Evolutionary conservation across 148 eudicot genomes (phyloP).

Genomic region (Amaranthus palmeri): DNA sequence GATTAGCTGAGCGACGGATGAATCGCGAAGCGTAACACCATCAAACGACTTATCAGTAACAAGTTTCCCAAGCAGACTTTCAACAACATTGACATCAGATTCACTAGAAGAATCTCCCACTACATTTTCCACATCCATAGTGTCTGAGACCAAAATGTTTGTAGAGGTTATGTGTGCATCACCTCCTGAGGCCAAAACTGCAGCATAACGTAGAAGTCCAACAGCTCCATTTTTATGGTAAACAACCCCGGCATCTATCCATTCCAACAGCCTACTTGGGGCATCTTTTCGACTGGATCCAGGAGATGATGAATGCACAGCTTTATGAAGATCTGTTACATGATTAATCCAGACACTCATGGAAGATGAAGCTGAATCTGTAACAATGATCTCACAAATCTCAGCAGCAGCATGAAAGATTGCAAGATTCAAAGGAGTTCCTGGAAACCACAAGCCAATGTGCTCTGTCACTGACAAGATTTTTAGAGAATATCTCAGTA

Average conservation of each 20-base stretch:
- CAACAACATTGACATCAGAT: conserved; percentile 75
- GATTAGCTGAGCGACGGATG: conserved; percentile 85
- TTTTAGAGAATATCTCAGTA: background rate
- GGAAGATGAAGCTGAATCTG: conserved; percentile 77
- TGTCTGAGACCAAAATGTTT: conserved; percentile 71
- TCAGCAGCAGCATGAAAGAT: conserved; percentile 95
- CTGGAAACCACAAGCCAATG: conserved; percentile 35
- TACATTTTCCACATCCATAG: conserved; percentile 71
- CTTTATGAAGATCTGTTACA: conserved; percentile 75
- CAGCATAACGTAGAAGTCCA: conserved; percentile 86
- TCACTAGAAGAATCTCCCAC: conserved; percentile 57
- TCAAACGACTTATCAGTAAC: conserved; percentile 76
- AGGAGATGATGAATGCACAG: conserved; percentile 86
- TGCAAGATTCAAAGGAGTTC: conserved; percentile 84
- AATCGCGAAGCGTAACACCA: conserved; percentile 81
- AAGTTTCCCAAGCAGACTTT: conserved; percentile 85
- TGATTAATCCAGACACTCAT: conserved; percentile 84
- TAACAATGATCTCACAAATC: conserved; percentile 86
- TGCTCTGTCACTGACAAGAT: background rate
- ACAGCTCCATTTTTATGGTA: conserved; percentile 83
- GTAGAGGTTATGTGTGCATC: conserved; percentile 90
- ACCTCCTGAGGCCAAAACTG: conserved; percentile 92
- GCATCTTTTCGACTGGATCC: conserved; percentile 97
- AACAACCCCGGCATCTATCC: conserved; percentile 94
- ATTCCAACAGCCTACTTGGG: conserved; percentile 90